These are phyloP conservation scores for Hordeum marinum DNA, from an alignment of 176 grass and related monocot species.

Conservation along the genomic window DNA sequence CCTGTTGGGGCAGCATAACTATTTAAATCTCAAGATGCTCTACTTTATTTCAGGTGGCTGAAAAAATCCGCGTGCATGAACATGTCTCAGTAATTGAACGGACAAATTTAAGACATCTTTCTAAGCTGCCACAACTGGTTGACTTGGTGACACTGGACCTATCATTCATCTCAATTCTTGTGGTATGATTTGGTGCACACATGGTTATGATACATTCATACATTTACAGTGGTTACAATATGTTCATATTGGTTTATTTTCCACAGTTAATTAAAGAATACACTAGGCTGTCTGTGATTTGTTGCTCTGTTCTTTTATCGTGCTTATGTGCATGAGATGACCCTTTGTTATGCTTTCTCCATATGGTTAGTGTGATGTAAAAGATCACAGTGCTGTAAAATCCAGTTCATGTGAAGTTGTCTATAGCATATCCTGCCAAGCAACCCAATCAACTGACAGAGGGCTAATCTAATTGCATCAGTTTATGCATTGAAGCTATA, in stretches of 20 bases:
- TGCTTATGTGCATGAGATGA: not conserved
- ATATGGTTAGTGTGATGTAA: not conserved
- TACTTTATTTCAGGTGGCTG: slow-evolving; percentile 77
- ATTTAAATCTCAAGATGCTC: not conserved
- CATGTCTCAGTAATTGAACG: slow-evolving; percentile 74
- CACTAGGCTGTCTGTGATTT: not conserved
- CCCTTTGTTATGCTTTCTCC: not conserved
- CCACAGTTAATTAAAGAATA: not conserved
- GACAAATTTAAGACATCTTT: slow-evolving; percentile 95
- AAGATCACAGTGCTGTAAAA: not conserved
- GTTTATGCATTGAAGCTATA: too few species aligned
- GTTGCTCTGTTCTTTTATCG: not conserved
- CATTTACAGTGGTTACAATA: not conserved
- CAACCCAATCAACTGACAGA: not conserved
- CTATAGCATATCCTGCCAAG: not conserved
- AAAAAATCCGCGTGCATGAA: slow-evolving; percentile 84
- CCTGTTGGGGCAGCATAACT: not conserved
- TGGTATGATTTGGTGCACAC: slow-evolving; percentile 45
- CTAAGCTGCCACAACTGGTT: slow-evolving; percentile 63
- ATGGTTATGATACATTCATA: not conserved
- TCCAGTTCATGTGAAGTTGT: not conserved
- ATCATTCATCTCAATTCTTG: slow-evolving; percentile 93
- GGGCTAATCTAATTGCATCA: too few species aligned
- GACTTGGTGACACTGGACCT: slow-evolving; percentile 88
- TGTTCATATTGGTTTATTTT: not conserved